Base-by-base conservation (phyloP, 495 filamentous ascomycete genomes). In the Hyaloscypha bicolor region DNA sequence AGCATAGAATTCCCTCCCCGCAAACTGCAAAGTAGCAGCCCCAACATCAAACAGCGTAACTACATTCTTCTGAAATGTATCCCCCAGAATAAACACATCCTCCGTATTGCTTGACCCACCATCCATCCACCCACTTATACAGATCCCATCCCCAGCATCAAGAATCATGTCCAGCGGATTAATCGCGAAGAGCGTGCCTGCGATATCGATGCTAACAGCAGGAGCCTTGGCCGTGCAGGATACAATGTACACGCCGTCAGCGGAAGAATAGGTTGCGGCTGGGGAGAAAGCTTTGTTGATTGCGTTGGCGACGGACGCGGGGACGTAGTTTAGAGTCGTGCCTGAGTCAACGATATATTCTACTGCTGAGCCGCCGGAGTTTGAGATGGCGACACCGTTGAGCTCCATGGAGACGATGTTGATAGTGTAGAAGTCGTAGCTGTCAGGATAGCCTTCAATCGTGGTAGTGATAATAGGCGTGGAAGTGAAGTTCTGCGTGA, bases 31-130 rank as follows among this genome's bases (percentile, higher is more conserved):
- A 79, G 82, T 74, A 31, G 79, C 79, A 64, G 76, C 77, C 9
- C 85, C 87, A 55, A 90, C 78, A 76, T 90, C 86, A 71, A 87
- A 89, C 9, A 88, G 83, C 0, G 80, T 79, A 16, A 91, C 72
- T 0, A 89, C 87, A 70, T 85, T 88, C 74, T 87, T 88, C 78
- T 90, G 78, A 69, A 89, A 91, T 1, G 80, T 79, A 67, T 86
- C 84, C 1, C 88, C 88, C 22, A 92, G 67, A 29, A 91, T 86
- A 65, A 77, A 82, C 11, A 79, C 76, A 35, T 81, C 81, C 6
- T 73, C 73, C 0, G 71, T 37, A 9, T 33, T 30, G 29, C 57
- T 16, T 60, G 51, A 53, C 16, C 67, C 64, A 6, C 77, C 82
- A 21, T 77, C 78, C 58, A 72, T 72, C 59, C 86, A 79, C 9